Percentiles rank a stretch among this genome's conserved stretches.
Conservation (phyloP, 2,329 filamentous ascomycete genomes). For the Fusarium sublunatum region DNA sequence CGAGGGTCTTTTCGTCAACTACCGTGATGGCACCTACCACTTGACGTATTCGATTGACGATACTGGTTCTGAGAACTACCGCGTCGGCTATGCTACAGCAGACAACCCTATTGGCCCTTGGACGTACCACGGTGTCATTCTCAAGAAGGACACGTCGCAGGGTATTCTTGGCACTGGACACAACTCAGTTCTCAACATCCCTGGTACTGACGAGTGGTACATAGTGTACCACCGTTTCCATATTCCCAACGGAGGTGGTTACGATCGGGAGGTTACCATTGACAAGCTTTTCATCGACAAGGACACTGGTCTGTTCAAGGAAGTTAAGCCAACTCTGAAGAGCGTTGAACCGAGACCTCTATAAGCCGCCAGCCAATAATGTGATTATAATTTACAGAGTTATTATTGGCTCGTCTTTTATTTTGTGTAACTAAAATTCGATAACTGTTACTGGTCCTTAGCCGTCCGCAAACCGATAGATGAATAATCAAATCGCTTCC, state of each 20-base stretch:
- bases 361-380: not conserved
- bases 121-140: constrained; percentile 57
- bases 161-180: constrained; percentile 61
- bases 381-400: no score
- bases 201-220: constrained; percentile 61
- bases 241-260: constrained; percentile 59
- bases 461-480: constrained; percentile 8
- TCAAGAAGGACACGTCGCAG: constrained; percentile 55
- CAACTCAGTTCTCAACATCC: constrained; percentile 59
- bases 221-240: constrained; percentile 62
- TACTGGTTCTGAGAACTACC: constrained; percentile 59
- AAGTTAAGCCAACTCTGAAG: constrained; percentile 47
- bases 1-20: constrained; percentile 56
- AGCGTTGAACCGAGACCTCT: constrained; percentile 22
- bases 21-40: constrained; percentile 59
- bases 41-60: constrained; percentile 62
- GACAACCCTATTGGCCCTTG: constrained; percentile 55
- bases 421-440: no score
- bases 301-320: constrained; percentile 52
- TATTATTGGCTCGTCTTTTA: no score
- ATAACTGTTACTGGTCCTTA: no score
- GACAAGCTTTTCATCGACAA: constrained; percentile 54
- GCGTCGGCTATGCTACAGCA: constrained; percentile 59
- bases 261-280: constrained; percentile 56
- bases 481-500: no score